Evolutionary conservation across 2,329 filamentous ascomycete species (phyloP).

Genomic region (Epichloe aotearoae): DNA sequence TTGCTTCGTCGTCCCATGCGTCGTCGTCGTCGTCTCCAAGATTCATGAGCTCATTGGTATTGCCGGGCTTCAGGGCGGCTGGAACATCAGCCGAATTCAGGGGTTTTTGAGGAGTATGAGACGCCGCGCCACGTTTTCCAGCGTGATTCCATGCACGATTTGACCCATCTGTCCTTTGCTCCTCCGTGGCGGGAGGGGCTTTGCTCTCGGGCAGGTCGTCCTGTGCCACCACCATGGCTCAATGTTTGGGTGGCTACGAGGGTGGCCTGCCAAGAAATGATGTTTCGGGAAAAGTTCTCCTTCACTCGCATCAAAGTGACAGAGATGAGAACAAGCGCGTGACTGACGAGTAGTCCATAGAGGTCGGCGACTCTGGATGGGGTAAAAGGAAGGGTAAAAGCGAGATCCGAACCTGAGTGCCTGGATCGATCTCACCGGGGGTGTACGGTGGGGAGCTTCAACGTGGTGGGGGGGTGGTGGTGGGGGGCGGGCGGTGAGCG

Average conservation of each 20-base stretch:
- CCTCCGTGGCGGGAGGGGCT: background rate
- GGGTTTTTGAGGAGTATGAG: constrained; percentile 3
- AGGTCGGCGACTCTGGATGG: too few species aligned
- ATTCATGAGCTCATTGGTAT: constrained; percentile 6
- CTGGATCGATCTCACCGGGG: too few species aligned
- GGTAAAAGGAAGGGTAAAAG: too few species aligned
- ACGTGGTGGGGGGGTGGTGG: too few species aligned
- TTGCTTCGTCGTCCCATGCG: constrained; percentile 18
- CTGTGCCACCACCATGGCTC: constrained; percentile 5
- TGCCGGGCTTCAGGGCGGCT: constrained; percentile 8
- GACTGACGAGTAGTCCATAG: too few species aligned
- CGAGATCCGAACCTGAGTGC: too few species aligned
- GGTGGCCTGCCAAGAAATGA: background rate
- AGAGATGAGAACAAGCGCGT: too few species aligned
- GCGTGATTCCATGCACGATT: constrained; percentile 14
- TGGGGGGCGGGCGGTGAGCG: too few species aligned
- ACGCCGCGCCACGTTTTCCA: background rate
- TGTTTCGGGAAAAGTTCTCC: background rate
- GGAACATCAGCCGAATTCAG: constrained; percentile 9
- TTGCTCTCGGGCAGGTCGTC: constrained; percentile 1
- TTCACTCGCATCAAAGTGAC: background rate
- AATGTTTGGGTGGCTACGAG: background rate
- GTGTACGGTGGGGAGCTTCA: too few species aligned
- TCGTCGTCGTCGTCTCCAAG: constrained; percentile 14
- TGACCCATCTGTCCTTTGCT: constrained; percentile 9